Percentiles rank a stretch among this genome's conserved stretches.
These are phyloP conservation scores for Panicum miliaceum DNA, from an alignment of 176 grass and related monocot species.

Conservation along the genomic window DNA sequence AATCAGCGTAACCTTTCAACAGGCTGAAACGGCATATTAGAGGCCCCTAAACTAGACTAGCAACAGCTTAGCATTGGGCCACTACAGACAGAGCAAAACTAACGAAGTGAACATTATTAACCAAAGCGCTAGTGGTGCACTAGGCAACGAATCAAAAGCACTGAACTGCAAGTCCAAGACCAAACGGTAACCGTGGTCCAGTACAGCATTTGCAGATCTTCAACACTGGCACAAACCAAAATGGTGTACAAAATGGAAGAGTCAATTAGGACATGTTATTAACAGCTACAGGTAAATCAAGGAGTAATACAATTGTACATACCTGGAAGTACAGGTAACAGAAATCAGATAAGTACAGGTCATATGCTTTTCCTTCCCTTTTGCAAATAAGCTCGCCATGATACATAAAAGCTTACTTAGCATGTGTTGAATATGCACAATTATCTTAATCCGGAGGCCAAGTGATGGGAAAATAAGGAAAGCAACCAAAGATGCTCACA, in stretches of 20 bases:
- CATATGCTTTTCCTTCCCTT: background rate
- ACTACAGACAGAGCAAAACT: constrained; percentile 29
- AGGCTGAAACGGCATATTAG: constrained; percentile 18
- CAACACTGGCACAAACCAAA: background rate
- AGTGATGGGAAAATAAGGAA: constrained; percentile 19
- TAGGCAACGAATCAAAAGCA: constrained; percentile 14
- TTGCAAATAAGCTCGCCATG: background rate
- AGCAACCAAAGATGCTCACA: constrained; percentile 40
- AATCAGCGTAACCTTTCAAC: constrained; percentile 39
- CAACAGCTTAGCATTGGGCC: constrained; percentile 31
- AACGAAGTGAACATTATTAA: constrained; percentile 16
- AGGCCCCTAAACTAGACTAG: constrained; percentile 32
- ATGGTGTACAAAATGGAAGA: background rate
- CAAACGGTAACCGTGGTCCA: constrained; percentile 15
- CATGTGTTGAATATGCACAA: constrained; percentile 24
- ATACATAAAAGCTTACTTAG: background rate
- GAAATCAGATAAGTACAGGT: background rate
- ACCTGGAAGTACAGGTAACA: background rate
- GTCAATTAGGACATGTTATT: background rate
- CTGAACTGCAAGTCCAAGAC: background rate
- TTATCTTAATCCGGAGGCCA: constrained; percentile 26
- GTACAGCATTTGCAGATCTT: constrained; percentile 5
- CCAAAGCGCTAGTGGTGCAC: constrained; percentile 12
- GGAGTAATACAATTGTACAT: background rate
- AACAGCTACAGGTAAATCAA: constrained; percentile 13